Conservation (phyloP, 2,329 filamentous ascomycete species). For the Botrytis squamosa region DNA sequence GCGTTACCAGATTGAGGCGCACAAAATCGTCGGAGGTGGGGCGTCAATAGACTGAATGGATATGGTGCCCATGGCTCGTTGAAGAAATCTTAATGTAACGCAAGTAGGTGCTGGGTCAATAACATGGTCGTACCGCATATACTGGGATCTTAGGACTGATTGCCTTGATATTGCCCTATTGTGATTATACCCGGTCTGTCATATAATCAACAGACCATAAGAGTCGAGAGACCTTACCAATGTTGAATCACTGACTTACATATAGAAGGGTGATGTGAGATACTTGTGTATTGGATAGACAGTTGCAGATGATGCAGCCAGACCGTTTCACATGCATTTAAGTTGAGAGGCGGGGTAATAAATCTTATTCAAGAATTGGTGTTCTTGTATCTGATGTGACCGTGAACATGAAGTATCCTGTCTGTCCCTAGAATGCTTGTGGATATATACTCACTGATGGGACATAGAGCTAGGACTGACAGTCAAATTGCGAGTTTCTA, state of each 20-base stretch:
- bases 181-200: background rate
- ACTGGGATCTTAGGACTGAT: slow-evolving; percentile 15
- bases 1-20: slow-evolving; percentile 11
- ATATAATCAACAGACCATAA: background rate
- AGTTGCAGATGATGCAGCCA: slow-evolving; percentile 23
- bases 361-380: background rate
- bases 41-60: slow-evolving; percentile 5
- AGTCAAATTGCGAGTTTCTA: background rate
- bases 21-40: background rate
- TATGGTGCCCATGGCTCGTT: background rate
- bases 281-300: slow-evolving; percentile 14
- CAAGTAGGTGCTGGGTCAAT: slow-evolving; percentile 10
- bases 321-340: slow-evolving; percentile 22
- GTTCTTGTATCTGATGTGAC: slow-evolving; percentile 1
- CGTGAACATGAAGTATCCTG: background rate
- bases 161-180: slow-evolving; percentile 9
- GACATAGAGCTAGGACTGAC: background rate
- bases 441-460: background rate
- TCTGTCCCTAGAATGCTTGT: background rate
- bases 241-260: background rate
- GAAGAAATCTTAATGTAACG: slow-evolving; percentile 20
- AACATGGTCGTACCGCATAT: slow-evolving; percentile 16
- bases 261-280: slow-evolving; percentile 9
- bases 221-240: background rate
- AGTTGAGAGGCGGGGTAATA: slow-evolving; percentile 18